Evolutionary conservation across 768 basidiomycete species (phyloP).

Genomic region (Nidula microcarpa): DNA sequence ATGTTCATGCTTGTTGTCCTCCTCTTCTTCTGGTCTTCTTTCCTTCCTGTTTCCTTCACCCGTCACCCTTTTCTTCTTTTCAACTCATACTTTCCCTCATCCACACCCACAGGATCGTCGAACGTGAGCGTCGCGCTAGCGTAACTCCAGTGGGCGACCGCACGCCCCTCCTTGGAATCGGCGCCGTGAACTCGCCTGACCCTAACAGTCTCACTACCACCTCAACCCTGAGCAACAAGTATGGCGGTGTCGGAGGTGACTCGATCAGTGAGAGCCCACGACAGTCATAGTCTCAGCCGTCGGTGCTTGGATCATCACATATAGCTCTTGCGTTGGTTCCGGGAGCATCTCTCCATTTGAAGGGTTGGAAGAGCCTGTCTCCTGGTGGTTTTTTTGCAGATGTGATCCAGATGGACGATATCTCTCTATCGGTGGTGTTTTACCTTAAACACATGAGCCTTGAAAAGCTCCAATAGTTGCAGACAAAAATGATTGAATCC

Average conservation of each 20-base stretch:
- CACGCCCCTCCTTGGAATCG: slow-evolving; percentile 25
- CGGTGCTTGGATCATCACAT: too few species aligned
- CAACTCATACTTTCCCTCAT: background rate
- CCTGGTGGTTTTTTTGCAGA: too few species aligned
- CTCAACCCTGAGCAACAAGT: background rate
- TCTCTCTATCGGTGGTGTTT: too few species aligned
- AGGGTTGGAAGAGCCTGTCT: too few species aligned
- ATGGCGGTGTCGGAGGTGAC: background rate
- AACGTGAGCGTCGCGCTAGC: slow-evolving; percentile 35
- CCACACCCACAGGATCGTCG: slow-evolving; percentile 42
- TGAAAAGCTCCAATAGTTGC: too few species aligned
- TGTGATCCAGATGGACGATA: too few species aligned
- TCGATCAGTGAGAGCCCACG: background rate
- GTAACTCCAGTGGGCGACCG: slow-evolving; percentile 26
- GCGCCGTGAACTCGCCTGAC: background rate
- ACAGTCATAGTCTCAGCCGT: background rate
- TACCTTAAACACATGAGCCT: too few species aligned
- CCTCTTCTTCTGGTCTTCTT: background rate
- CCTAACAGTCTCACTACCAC: too few species aligned
- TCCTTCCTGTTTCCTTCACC: background rate
- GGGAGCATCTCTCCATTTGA: too few species aligned
- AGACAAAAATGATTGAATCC: too few species aligned
- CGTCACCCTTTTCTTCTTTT: background rate
- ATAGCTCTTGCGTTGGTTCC: too few species aligned
- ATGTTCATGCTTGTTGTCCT: too few species aligned